Conservation (phyloP, 2,329 filamentous ascomycete species). For the Alternaria incomplexa region DNA sequence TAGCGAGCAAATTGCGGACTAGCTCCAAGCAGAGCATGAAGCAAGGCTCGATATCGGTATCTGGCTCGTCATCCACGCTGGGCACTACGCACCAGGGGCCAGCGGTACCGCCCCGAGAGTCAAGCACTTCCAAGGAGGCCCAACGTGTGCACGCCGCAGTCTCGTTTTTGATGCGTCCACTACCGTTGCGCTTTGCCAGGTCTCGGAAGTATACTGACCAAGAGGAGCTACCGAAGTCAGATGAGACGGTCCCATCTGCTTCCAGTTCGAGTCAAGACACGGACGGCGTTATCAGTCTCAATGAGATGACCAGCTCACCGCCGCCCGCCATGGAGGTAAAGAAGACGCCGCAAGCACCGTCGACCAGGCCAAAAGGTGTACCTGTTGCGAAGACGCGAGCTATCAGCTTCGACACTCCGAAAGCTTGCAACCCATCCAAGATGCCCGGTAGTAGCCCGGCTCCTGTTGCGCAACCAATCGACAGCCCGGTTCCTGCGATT, state of each 20-base stretch:
- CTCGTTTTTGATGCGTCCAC: slow-evolving; percentile 33
- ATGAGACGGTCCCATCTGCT: slow-evolving; percentile 4
- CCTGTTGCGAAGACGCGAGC: slow-evolving; percentile 5
- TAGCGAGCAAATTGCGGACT: slow-evolving; percentile 18
- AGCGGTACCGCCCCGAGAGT: slow-evolving; percentile 38
- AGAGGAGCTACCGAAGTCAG: slow-evolving; percentile 5
- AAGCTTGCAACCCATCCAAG: slow-evolving; percentile 10
- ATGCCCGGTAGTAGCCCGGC: neutral
- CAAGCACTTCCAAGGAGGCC: slow-evolving; percentile 42
- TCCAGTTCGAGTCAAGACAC: neutral
- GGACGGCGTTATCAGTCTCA: neutral
- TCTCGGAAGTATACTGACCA: slow-evolving; percentile 13
- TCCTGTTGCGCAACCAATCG: slow-evolving; percentile 16
- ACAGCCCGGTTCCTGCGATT: slow-evolving; percentile 16
- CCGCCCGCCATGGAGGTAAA: slow-evolving; percentile 7
- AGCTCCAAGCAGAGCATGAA: slow-evolving; percentile 31
- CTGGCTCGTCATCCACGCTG: slow-evolving; percentile 32
- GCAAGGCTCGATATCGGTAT: slow-evolving; percentile 25
- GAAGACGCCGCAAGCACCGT: slow-evolving; percentile 17
- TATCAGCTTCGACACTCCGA: slow-evolving; percentile 2
- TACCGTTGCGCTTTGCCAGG: slow-evolving; percentile 25
- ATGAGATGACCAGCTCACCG: neutral
- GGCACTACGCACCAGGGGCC: slow-evolving; percentile 24
- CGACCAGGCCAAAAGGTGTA: slow-evolving; percentile 14
- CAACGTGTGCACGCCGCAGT: slow-evolving; percentile 34